Conservation (phyloP, 495 filamentous ascomycete genomes). For the Tuber melanosporum region DNA sequence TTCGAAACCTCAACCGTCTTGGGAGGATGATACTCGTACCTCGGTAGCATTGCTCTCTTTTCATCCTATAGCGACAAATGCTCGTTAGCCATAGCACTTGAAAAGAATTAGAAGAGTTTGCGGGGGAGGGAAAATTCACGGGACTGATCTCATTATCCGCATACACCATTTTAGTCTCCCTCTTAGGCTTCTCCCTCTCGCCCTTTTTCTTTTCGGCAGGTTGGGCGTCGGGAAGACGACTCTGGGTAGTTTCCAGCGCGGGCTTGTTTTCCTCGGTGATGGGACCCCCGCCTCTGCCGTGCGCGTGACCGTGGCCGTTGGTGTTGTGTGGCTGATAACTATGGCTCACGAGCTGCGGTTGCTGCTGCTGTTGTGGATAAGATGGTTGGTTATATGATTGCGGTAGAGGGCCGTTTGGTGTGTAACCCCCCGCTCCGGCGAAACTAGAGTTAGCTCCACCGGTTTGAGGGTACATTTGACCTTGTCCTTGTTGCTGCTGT, state of each 20-base stretch:
- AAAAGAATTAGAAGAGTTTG: not conserved
- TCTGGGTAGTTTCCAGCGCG: no score
- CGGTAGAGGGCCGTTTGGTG: conserved; percentile 20
- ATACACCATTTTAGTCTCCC: conserved; percentile 38
- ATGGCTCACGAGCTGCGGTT: conserved; percentile 22
- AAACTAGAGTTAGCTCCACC: conserved; percentile 15
- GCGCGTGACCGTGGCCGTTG: not conserved
- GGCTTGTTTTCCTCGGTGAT: not conserved
- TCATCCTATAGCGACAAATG: conserved; percentile 25
- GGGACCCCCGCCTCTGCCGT: not conserved
- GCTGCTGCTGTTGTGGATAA: conserved; percentile 22
- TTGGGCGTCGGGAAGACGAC: conserved; percentile 4
- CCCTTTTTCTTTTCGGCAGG: conserved; percentile 31
- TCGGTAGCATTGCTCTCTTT: conserved; percentile 38
- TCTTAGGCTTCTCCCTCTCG: conserved; percentile 31
- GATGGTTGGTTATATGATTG: conserved; percentile 27
- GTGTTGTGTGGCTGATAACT: not conserved
- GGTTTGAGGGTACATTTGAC: conserved; percentile 2
- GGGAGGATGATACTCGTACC: conserved; percentile 39
- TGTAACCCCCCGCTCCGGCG: conserved; percentile 19
- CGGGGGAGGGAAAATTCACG: conserved; percentile 18
- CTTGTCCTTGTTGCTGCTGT: conserved; percentile 23
- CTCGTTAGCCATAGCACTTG: conserved; percentile 7
- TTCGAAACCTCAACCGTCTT: conserved; percentile 35
- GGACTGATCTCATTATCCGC: conserved; percentile 41